These are phyloP conservation scores for Platanus orientalis DNA, from an alignment of 164 flowering plant genomes.

Conservation along the genomic window DNA sequence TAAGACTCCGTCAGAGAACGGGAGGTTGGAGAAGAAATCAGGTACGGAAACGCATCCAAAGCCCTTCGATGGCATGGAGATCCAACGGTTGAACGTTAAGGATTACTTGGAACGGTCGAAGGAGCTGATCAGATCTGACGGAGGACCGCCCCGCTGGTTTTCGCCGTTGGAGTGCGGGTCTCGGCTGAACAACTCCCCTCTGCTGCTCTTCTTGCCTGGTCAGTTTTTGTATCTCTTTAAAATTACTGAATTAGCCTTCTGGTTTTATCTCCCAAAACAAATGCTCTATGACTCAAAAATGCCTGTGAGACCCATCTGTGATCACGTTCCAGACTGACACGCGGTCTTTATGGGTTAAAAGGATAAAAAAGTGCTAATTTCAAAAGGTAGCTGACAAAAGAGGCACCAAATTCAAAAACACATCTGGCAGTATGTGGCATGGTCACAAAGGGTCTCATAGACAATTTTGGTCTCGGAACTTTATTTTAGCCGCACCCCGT, in stretches of 20 bases:
- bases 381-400: too few species aligned
- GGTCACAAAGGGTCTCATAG: too few species aligned
- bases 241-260: background rate
- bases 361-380: too few species aligned
- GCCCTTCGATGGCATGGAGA: slow-evolving; percentile 11
- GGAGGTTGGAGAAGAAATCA: background rate
- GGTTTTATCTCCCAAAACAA: too few species aligned
- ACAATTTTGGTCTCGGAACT: too few species aligned
- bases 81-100: slow-evolving; percentile 23
- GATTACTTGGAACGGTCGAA: slow-evolving; percentile 39
- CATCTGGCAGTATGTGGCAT: too few species aligned
- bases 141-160: slow-evolving; percentile 73
- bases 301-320: too few species aligned
- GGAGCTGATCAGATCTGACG: slow-evolving; percentile 39
- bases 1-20: background rate
- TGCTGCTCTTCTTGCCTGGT: slow-evolving; percentile 64
- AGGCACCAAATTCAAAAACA: too few species aligned
- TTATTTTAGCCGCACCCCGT: too few species aligned
- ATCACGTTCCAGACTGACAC: too few species aligned
- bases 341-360: too few species aligned
- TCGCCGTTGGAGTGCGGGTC: slow-evolving; percentile 50
- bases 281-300: too few species aligned
- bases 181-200: slow-evolving; percentile 31
- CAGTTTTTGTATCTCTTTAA: background rate
- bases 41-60: background rate